Evolutionary conservation across 306 rosid genomes (phyloP), one percentile per base, ranked within the genome.

Genomic region (Chamaecrista fasciculata): DNA sequence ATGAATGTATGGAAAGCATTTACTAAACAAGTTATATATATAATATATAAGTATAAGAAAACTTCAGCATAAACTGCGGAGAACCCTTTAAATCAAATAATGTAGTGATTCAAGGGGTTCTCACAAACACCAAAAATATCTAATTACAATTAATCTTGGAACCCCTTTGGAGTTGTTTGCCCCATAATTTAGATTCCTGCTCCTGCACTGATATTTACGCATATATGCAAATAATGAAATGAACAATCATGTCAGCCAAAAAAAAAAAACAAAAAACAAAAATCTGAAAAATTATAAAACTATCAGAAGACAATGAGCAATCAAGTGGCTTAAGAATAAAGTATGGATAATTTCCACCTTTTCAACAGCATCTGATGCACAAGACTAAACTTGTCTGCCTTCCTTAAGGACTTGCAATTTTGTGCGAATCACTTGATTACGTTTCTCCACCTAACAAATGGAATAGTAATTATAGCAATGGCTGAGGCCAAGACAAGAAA

Each of bases 161-260:
- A 76, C 21, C 26, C 29, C 73, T 48, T 73, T 73, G 66, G 57
- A 28, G 36, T 63, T 18, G 49, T 15, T 65, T 28, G 53, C 74
- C 31, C 73, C 86, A 48, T 82, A 80, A 18, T 56, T 76, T 71
- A 58, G 51, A 80, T 75, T 75, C 67, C 71, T 61, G 56, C 73
- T 71, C 73, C 79, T 78, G 58, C 78, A 47, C 86, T 82, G 83
- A 61, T 40, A 71, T 39, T 53, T 71, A 6, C 66, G 65, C 53
- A 37, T 37, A 36, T 10, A 37, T 19, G 18, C 49, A 60, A 51
- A 37, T 8, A 70, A 46, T 62, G 19, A 58, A 56, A 47, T 4
- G 49, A 57, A 51, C 59, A 16, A 21, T 20, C 24, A 43, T 39
- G 46, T 71, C 46, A 76, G 72, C 29, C 29, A 8, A n/a, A 33